phyloP scores from a whole-genome alignment of 768 basidiomycete genomes.

The Boletus vinaceobasis region DNA sequence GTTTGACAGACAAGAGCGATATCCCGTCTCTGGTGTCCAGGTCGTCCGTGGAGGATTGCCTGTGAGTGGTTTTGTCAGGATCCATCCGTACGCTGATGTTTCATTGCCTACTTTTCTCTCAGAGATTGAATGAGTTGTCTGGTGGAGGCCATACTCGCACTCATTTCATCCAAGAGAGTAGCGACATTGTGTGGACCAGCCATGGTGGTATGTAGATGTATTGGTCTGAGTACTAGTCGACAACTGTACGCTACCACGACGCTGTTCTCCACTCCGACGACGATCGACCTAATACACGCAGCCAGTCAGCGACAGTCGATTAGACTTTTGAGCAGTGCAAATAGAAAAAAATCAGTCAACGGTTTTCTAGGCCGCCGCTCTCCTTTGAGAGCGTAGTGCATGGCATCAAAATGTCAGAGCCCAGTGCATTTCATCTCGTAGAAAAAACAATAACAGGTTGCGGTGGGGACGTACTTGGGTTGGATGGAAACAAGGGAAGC shows the following conservation, averaged over 20 bases:
- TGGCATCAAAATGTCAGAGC: constrained; percentile 54
- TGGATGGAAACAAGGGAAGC: background rate
- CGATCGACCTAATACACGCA: background rate
- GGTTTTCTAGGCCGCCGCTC: constrained; percentile 66
- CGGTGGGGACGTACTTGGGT: background rate
- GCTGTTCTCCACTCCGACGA: background rate
- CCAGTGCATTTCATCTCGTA: constrained; percentile 58
- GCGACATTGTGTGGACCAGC: constrained; percentile 19
- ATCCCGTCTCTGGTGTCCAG: constrained; percentile 73
- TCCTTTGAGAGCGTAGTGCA: constrained; percentile 45
- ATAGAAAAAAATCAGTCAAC: constrained; percentile 45
- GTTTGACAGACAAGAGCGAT: constrained; percentile 86
- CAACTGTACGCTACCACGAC: background rate
- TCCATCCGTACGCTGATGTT: background rate
- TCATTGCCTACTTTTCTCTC: constrained; percentile 47
- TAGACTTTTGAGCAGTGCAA: background rate
- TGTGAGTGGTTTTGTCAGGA: constrained; percentile 21
- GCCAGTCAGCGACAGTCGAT: constrained; percentile 6
- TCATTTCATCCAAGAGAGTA: constrained; percentile 51
- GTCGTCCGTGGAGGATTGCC: constrained; percentile 31
- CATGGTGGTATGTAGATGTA: constrained; percentile 18
- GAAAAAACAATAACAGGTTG: background rate
- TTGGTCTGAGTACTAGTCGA: background rate
- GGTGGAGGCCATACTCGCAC: constrained; percentile 56
- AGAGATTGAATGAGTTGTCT: constrained; percentile 54